These are phyloP conservation scores for Naganishia sp. DNA, from an alignment of 1,284 basidiomycete species.

Conservation along the genomic window DNA sequence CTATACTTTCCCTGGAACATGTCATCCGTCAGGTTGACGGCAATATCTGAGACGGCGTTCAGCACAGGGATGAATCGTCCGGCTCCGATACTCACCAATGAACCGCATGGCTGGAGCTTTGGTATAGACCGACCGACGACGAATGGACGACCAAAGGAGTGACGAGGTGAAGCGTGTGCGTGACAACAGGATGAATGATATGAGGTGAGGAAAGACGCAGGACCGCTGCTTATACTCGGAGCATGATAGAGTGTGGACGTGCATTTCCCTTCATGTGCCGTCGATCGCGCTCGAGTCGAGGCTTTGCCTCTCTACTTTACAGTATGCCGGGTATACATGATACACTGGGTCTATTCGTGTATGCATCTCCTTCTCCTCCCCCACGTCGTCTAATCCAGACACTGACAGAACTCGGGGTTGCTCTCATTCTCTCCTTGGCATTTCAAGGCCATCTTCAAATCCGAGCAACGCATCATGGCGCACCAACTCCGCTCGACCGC, in stretches of 20 bases:
- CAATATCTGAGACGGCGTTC: constrained; percentile 53
- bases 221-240: too few species aligned
- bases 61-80: background rate
- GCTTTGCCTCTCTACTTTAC: too few species aligned
- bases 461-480: constrained; percentile 44
- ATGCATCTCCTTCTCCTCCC: background rate
- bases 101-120: constrained; percentile 2
- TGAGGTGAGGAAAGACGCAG: background rate
- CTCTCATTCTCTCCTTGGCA: constrained; percentile 32
- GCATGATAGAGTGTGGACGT: too few species aligned
- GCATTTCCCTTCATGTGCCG: too few species aligned
- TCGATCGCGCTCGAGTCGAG: background rate
- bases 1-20: constrained; percentile 57
- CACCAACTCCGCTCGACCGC: constrained; percentile 48
- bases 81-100: constrained; percentile 1
- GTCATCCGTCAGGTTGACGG: constrained; percentile 57
- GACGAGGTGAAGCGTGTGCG: too few species aligned
- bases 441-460: constrained; percentile 34
- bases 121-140: background rate
- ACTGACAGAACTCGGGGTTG: constrained; percentile 20
- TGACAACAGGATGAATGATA: background rate
- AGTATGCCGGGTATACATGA: background rate
- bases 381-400: background rate
- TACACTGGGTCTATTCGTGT: constrained; percentile 1
- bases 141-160: background rate